Percentiles rank a stretch among this genome's conserved stretches.
Conservation (phyloP, 2,329 filamentous ascomycete genomes). For the Teratosphaeriaceae sp. region DNA sequence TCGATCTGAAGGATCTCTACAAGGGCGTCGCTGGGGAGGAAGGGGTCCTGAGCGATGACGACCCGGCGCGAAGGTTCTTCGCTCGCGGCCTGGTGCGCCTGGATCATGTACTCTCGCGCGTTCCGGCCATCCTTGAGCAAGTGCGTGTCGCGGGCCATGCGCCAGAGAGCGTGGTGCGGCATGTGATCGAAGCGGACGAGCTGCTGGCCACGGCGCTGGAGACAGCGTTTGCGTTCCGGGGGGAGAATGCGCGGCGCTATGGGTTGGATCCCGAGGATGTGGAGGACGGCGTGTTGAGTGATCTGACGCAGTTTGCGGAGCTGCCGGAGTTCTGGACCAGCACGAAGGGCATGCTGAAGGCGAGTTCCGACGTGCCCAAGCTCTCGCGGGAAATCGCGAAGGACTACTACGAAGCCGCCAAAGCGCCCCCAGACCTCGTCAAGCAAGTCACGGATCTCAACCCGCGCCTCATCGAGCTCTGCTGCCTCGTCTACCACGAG, state of each 20-base stretch:
- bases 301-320: conserved; percentile 54
- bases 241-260: conserved; percentile 62
- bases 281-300: conserved; percentile 36
- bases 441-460: conserved; percentile 47
- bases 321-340: conserved; percentile 86
- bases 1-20: conserved; percentile 64
- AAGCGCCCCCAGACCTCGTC: conserved; percentile 27
- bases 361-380: conserved; percentile 31
- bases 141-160: conserved; percentile 12
- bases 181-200: conserved; percentile 63
- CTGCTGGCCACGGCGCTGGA: conserved; percentile 61
- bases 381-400: conserved; percentile 36
- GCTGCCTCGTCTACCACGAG: conserved; percentile 54
- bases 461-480: conserved; percentile 49
- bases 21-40: conserved; percentile 63
- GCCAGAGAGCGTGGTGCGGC: conserved; percentile 40
- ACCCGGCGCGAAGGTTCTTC: conserved; percentile 81
- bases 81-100: conserved; percentile 37
- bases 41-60: conserved; percentile 64
- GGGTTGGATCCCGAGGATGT: conserved; percentile 64
- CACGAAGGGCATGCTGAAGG: conserved; percentile 41
- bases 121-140: conserved; percentile 17
- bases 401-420: too few relatives aligned
- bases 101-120: conserved; percentile 19
- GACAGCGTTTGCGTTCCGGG: conserved; percentile 63